Base-by-base conservation (phyloP, 805 yeast species). In the Candida pseudofarinosa region DNA sequence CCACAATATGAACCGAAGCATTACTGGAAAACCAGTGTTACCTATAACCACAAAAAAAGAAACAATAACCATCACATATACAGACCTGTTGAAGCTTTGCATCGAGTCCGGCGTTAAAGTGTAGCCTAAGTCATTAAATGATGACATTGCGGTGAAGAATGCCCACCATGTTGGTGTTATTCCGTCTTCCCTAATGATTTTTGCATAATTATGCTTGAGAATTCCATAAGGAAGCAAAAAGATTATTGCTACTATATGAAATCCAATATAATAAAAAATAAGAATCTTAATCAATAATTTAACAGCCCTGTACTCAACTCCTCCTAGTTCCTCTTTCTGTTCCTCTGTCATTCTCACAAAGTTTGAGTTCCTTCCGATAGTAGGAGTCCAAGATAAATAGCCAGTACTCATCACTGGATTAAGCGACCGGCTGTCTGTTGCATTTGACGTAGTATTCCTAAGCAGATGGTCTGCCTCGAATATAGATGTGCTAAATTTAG, bases 321-420 rank as follows among this genome's bases (percentile, higher is more conserved):
- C 99, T 32, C 99, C 99, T 32, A 93, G 67, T 60, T 93, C 99
- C 45, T 86, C 95, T 55, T 88, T 89, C 60, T 93, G 98, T 18
- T 76, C 82, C 31, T 81, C 87, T 2, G 88, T 80, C 35, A 93
- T 62, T 13, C 85, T 85, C 2, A 88, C 85, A 69, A 93, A 93
- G 0, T 90, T 83, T 0, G 98, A 91, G 62, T 93, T 93, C 61
- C 97, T 77, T 8, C 97, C 98, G 30, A 93, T 76, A 0, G 93
- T 86, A 2, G 98, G 97, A 26, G 76, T 77, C 88, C 95, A 89
- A 0, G 97, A 89, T 18, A 91, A 67, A 53, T 90, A 93, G 44
- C 77, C 79, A 0, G 82, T 67, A 23, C 81, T 77, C 73, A 74
- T 71, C 19, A 53, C 57, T 42, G 45, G 49, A 32, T 43, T 37